These are phyloP conservation scores for Botrytis hyacinthi DNA, from an alignment of 2,329 filamentous ascomycete genomes.

Conservation along the genomic window DNA sequence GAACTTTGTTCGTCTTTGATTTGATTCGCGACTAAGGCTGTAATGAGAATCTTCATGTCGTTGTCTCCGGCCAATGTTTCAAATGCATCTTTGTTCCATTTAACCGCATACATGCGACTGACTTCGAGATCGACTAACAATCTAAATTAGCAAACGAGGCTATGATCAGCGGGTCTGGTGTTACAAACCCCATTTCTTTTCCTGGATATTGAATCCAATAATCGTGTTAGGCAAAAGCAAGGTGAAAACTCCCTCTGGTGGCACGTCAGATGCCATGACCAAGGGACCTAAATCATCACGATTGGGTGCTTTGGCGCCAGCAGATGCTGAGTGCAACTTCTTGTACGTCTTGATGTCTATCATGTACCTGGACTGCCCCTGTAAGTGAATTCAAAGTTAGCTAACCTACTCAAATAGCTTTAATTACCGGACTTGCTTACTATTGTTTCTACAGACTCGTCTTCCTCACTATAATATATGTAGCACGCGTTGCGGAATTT, in stretches of 20 bases:
- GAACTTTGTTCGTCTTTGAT: conserved; percentile 13
- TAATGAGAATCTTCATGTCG: conserved; percentile 15
- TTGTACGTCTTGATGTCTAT: conserved; percentile 19
- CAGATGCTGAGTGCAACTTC: background rate
- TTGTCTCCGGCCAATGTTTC: conserved; percentile 10
- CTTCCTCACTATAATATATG: conserved; percentile 17
- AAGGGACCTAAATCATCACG: conserved; percentile 14
- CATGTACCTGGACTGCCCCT: conserved; percentile 22
- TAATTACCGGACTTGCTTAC: background rate
- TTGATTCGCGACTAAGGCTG: conserved; percentile 17
- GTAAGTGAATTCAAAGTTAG: background rate
- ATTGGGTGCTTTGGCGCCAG: background rate
- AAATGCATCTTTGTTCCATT: conserved; percentile 21
- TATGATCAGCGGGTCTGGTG: too few relatives aligned
- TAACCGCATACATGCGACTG: conserved; percentile 17
- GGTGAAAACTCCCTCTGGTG: conserved; percentile 19
- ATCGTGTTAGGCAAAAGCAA: conserved; percentile 13
- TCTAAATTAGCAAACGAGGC: background rate
- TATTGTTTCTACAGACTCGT: conserved; percentile 1
- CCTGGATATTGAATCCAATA: conserved; percentile 15
- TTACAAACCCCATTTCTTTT: conserved; percentile 21
- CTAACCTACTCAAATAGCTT: background rate
- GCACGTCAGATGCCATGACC: conserved; percentile 13
- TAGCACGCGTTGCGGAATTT: conserved; percentile 17
- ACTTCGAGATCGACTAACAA: conserved; percentile 15